Evolutionary conservation across 2,329 filamentous ascomycete species (phyloP).

Genomic region (Apiospora hydei): DNA sequence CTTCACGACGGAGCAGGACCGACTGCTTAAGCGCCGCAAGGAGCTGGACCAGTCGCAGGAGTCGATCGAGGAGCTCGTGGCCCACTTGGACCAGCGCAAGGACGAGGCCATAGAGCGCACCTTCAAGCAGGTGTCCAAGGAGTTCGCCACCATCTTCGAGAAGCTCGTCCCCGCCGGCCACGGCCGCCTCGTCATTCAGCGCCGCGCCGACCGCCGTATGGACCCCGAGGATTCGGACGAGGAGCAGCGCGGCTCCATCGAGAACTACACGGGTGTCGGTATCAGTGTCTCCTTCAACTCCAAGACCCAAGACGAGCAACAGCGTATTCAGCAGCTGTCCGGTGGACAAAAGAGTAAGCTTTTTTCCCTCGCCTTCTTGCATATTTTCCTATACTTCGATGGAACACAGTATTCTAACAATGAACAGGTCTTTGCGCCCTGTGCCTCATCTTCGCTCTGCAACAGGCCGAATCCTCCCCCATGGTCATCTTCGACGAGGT

Average conservation of each 20-base stretch:
- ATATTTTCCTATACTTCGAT: not conserved
- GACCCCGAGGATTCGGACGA: constrained; percentile 73
- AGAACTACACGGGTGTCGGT: constrained; percentile 95
- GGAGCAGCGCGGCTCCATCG: constrained; percentile 74
- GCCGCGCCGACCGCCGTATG: constrained; percentile 77
- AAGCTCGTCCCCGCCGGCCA: constrained; percentile 93
- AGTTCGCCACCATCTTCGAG: constrained; percentile 93
- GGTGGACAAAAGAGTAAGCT: constrained; percentile 93
- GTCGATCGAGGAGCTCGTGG: constrained; percentile 91
- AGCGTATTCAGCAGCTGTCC: constrained; percentile 95
- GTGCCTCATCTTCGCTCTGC: constrained; percentile 98
- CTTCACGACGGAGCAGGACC: constrained; percentile 91
- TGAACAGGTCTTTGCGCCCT: constrained; percentile 83
- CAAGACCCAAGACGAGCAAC: constrained; percentile 93
- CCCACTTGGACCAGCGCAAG: constrained; percentile 91
- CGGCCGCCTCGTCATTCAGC: constrained; percentile 90
- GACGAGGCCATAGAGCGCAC: constrained; percentile 98
- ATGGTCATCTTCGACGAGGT: constrained; percentile 99
- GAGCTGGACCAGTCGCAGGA: constrained; percentile 87
- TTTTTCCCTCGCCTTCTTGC: too few relatives aligned
- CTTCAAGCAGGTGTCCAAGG: constrained; percentile 95
- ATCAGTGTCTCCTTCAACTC: constrained; percentile 99
- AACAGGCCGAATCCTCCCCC: constrained; percentile 94
- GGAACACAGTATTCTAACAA: constrained; percentile 29
- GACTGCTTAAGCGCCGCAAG: constrained; percentile 80